phyloP scores from a whole-genome alignment of 169 alveolate genomes.

The Miamiensis avidus region DNA sequence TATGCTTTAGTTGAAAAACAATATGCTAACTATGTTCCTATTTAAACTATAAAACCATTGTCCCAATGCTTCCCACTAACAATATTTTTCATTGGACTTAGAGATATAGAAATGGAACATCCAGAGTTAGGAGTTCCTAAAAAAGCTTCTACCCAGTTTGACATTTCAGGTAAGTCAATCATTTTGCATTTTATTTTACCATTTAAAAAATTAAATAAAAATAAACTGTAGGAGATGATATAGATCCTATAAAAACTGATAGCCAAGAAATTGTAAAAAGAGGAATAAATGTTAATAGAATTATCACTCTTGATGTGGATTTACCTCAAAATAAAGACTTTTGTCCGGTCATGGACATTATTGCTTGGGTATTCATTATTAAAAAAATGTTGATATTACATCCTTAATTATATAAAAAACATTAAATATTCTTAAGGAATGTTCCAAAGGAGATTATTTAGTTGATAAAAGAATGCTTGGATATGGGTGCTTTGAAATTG shows the following conservation, averaged over 20 bases:
- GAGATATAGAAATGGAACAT: slow-evolving; percentile 52
- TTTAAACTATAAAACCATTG: slow-evolving; percentile 25
- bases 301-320: slow-evolving; percentile 50
- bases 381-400: too few relatives aligned
- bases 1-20: slow-evolving; percentile 49
- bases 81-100: slow-evolving; percentile 55
- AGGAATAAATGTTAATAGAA: slow-evolving; percentile 49
- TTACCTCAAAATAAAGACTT: slow-evolving; percentile 56
- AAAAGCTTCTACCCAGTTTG: neutral
- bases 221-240: slow-evolving; percentile 50
- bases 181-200: too few relatives aligned
- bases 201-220: too few relatives aligned
- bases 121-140: neutral
- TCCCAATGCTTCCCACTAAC: neutral
- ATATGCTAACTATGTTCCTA: slow-evolving; percentile 26
- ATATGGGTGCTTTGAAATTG: neutral
- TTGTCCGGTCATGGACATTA: slow-evolving; percentile 60
- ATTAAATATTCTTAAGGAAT: too few relatives aligned
- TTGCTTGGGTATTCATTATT: slow-evolving; percentile 42
- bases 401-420: neutral
- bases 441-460: neutral
- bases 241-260: slow-evolving; percentile 56
- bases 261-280: slow-evolving; percentile 46
- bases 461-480: neutral
- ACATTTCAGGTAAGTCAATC: neutral